Percentiles rank a stretch among this genome's conserved stretches.
Evolutionary conservation across 139 green algal species (phyloP).

Genomic region (Ettlia oleoabundans): DNA sequence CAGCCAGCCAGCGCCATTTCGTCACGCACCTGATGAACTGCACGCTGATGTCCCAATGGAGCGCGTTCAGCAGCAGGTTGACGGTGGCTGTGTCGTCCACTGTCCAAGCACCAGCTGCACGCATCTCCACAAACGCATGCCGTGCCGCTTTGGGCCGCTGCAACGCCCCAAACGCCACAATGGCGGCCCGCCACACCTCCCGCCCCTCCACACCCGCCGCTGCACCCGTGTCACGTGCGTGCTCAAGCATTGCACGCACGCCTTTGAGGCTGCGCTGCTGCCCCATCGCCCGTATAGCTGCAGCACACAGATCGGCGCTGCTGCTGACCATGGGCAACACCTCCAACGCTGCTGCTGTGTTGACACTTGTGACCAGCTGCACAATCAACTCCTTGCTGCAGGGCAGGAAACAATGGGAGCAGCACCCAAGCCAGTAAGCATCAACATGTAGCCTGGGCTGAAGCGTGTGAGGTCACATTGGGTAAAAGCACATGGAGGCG

Average conservation of each 20-base stretch:
- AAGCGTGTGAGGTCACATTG: too few species aligned
- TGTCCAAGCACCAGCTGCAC: conserved; percentile 17
- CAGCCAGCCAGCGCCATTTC: too few species aligned
- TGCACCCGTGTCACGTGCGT: neutral
- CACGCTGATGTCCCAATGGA: conserved; percentile 16
- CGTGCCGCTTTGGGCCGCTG: neutral
- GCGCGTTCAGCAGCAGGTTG: conserved; percentile 48
- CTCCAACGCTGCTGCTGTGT: neutral
- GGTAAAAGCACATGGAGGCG: too few species aligned
- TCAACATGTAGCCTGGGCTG: too few species aligned
- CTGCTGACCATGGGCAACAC: conserved; percentile 10
- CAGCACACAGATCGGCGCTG: neutral
- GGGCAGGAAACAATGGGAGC: neutral
- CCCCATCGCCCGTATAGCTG: neutral
- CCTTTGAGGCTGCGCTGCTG: conserved; percentile 2
- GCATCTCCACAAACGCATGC: conserved; percentile 35
- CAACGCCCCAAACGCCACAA: conserved; percentile 34
- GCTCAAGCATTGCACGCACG: neutral
- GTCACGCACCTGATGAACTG: conserved; percentile 34
- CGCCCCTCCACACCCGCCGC: neutral
- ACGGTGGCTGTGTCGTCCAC: conserved; percentile 17
- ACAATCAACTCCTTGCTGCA: conserved; percentile 28
- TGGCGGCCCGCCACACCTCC: conserved; percentile 31
- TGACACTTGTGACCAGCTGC: neutral
- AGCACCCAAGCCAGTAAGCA: neutral